Evolutionary conservation across 2,329 filamentous ascomycete genomes (phyloP), one percentile per base, ranked within the genome.

Genomic region (Claviceps citrina): DNA sequence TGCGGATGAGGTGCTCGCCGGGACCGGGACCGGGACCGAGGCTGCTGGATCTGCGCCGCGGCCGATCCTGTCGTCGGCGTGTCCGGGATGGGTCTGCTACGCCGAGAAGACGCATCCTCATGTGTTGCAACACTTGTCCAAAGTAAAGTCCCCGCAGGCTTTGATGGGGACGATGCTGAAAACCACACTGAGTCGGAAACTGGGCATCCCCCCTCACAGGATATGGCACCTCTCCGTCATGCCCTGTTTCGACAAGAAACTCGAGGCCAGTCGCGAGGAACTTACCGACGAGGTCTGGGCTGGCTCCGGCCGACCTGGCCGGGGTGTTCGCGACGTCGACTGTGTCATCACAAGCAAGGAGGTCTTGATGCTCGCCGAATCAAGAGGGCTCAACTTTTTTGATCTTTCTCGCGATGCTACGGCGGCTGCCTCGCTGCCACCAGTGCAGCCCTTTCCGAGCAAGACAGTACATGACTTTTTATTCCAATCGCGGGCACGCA

Each of bases 241-340:
- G 91, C 91, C 91, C 16, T 98, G 91, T 59, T 96, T 98, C 58
- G 91, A 98, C 60, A 98, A 98, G 67, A 98, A 98, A 60, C 72
- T 98, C 22, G 91, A 98, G 63, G 91, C 91, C 6, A 93, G 86
- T 50, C 78, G 91, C 39, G 81, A 86, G 58, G 91, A 98, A 60
- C 72, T 98, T 30, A 96, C 87, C 1, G 82, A 89, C 54, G 64
- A 71, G 6, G 73, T 76, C 13, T 95, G 87, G 87, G 65, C 60
- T 40, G 66, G 60, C 31, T 63, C 63, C 39, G 66, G 62, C 12
- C 55, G 54, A 36, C 64, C 70, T 1, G 66, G 63, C 1, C 60
- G 64, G 36, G 74, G 75, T 1, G 71, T 91, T 20, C 73, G 91
- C 42, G 91, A 98, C 54, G 87, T 96, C 36, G 91, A 98, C 63